These are phyloP conservation scores for Carex parvula DNA, from an alignment of 176 grass and related monocot genomes.

Conservation along the genomic window DNA sequence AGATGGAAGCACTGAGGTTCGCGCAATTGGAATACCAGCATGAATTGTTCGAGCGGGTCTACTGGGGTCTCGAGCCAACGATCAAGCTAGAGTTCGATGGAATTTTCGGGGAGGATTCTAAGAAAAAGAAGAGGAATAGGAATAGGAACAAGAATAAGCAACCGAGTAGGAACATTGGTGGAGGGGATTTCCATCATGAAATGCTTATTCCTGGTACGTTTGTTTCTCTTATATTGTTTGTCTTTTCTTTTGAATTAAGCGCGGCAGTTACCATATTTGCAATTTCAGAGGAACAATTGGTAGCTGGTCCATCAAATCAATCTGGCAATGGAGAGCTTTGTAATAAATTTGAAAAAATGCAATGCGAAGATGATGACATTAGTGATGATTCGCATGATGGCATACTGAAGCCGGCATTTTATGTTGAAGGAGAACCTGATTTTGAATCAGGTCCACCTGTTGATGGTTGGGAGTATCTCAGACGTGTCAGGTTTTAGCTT, in stretches of 20 bases:
- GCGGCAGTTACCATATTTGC: neutral
- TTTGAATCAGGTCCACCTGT: conserved; percentile 73
- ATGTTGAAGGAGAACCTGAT: conserved; percentile 80
- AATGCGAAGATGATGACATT: conserved; percentile 35
- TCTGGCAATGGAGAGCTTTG: conserved; percentile 16
- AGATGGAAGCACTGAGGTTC: conserved; percentile 42
- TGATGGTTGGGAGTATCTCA: conserved; percentile 87
- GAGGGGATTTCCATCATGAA: neutral
- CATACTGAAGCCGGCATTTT: conserved; percentile 78
- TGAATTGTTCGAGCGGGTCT: conserved; percentile 44
- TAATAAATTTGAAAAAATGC: conserved; percentile 27
- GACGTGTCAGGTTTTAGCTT: conserved; percentile 69
- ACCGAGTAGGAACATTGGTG: conserved; percentile 15
- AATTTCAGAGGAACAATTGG: conserved; percentile 16
- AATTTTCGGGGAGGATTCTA: conserved; percentile 17
- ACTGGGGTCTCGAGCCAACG: conserved; percentile 35
- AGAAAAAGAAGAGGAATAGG: conserved; percentile 17
- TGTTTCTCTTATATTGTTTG: neutral
- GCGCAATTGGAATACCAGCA: conserved; percentile 31
- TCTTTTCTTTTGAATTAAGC: neutral
- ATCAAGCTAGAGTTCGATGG: conserved; percentile 45
- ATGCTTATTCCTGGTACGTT: conserved; percentile 6
- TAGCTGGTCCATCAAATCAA: conserved; percentile 12
- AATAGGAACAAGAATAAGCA: conserved; percentile 20
- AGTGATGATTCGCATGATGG: conserved; percentile 53